Conservation (phyloP, 495 filamentous ascomycete genomes). For the Opeltia flavorubescens region DNA sequence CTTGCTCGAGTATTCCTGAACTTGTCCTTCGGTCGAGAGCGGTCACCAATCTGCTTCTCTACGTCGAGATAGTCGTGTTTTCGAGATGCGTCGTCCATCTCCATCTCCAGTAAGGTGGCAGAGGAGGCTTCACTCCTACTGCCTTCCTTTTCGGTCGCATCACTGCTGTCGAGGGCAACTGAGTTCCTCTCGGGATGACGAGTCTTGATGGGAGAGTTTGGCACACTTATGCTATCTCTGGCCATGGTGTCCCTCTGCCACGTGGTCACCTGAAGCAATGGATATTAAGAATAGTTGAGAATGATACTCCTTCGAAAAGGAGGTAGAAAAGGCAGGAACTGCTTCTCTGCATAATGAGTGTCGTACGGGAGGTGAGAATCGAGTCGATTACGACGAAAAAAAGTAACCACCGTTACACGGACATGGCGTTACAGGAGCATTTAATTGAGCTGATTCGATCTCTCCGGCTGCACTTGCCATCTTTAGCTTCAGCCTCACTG, state of each 20-base stretch:
- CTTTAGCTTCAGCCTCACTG: too few relatives aligned
- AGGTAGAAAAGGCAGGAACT: background rate
- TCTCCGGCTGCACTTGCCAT: background rate
- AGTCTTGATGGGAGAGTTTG: background rate
- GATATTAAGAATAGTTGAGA: background rate
- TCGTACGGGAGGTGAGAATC: background rate
- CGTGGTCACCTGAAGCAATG: background rate
- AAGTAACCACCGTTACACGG: too few relatives aligned
- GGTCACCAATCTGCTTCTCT: slow-evolving; percentile 11
- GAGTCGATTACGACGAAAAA: too few relatives aligned
- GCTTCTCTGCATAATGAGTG: background rate
- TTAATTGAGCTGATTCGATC: background rate
- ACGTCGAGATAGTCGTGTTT: slow-evolving; percentile 5
- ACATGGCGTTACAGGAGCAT: background rate
- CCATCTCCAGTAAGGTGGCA: background rate
- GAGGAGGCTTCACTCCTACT: background rate
- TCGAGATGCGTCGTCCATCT: background rate
- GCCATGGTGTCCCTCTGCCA: background rate
- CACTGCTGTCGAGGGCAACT: background rate
- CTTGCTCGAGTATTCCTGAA: slow-evolving; percentile 2
- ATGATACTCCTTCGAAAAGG: background rate
- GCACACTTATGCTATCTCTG: background rate
- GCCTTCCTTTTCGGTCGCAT: background rate
- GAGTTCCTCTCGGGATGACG: background rate
- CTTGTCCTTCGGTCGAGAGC: slow-evolving; percentile 11